Conservation (phyloP, 345 rosid genomes). For the Punica granatum region DNA sequence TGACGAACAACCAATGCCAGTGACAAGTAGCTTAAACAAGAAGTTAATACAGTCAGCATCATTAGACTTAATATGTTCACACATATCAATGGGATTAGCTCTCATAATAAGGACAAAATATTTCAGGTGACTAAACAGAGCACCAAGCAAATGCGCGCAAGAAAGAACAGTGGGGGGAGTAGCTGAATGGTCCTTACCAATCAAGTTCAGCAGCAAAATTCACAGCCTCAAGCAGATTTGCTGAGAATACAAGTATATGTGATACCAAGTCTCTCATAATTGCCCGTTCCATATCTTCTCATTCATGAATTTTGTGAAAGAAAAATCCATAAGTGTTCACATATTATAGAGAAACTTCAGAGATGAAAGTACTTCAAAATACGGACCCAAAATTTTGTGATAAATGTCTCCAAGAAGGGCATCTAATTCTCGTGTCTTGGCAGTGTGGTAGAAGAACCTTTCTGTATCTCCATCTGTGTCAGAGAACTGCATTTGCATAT, state of each 20-base stretch:
- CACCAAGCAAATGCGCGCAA: background rate
- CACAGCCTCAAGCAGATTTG: no score
- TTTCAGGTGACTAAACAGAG: background rate
- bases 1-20: constrained; percentile 82
- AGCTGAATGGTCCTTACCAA: constrained; percentile 47
- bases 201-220: constrained; percentile 92
- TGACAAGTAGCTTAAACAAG: constrained; percentile 59
- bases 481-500: constrained; percentile 43
- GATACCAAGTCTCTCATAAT: constrained; percentile 80
- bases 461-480: constrained; percentile 63
- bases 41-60: constrained; percentile 5
- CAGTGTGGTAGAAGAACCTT: constrained; percentile 78
- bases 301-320: constrained; percentile 12
- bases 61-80: background rate
- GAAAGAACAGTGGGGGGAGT: background rate
- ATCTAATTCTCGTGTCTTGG: constrained; percentile 86
- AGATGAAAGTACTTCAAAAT: constrained; percentile 11
- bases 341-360: background rate
- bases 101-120: background rate
- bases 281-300: constrained; percentile 90
- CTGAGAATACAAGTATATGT: constrained; percentile 58
- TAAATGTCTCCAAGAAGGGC: constrained; percentile 87
- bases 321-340: constrained; percentile 2
- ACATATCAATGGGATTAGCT: background rate
- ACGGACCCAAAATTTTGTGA: constrained; percentile 76